phyloP scores from a whole-genome alignment of 495 filamentous ascomycete species.

The Penicillium turbatum region DNA sequence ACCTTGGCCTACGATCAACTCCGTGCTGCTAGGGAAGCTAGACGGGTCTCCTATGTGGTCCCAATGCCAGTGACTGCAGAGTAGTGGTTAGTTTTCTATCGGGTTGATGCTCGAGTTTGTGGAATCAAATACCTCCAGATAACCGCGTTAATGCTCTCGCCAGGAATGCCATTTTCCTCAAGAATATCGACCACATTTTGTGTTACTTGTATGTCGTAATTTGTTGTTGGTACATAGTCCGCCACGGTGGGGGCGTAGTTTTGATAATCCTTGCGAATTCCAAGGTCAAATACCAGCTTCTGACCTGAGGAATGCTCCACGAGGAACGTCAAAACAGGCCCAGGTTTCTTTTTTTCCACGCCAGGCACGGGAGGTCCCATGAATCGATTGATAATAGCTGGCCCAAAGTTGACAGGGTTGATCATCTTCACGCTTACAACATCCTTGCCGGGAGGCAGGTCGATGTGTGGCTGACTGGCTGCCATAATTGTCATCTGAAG shows the following conservation, averaged over 20 bases:
- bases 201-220: background rate
- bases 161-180: background rate
- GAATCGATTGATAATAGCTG: constrained; percentile 18
- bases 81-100: background rate
- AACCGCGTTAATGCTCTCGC: background rate
- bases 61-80: constrained; percentile 51
- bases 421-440: constrained; percentile 18
- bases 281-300: constrained; percentile 9
- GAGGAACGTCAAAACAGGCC: constrained; percentile 20
- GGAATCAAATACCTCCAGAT: background rate
- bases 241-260: background rate
- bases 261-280: background rate
- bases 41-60: constrained; percentile 53
- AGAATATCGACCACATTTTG: background rate
- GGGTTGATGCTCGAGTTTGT: background rate
- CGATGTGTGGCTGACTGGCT: constrained; percentile 29
- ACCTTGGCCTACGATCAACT: constrained; percentile 50
- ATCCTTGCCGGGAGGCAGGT: constrained; percentile 31
- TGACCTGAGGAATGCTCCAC: constrained; percentile 18
- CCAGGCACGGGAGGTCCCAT: constrained; percentile 21
- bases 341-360: constrained; percentile 13
- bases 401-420: constrained; percentile 21
- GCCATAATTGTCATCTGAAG: no score
- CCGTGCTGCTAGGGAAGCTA: constrained; percentile 43
- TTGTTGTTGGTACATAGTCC: background rate